Evolutionary conservation across 768 basidiomycete genomes (phyloP), one percentile per base, ranked within the genome.

Genomic region (Clavaria fumosa): DNA sequence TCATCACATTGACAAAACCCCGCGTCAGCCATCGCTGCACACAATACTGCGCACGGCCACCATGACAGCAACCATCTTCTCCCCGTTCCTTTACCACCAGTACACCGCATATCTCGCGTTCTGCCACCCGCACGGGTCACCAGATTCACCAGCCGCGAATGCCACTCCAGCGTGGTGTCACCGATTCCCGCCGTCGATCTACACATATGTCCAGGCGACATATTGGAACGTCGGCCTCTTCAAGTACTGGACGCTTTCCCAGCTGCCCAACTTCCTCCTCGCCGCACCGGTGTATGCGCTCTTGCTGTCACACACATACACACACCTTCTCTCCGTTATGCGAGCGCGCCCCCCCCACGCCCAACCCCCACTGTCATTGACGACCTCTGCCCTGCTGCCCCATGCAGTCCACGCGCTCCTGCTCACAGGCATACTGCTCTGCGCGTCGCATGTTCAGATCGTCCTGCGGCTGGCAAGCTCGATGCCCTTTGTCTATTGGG

Each of bases 171-270:
- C 36, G 3, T 97, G 91, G 91, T 96, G 93, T 55, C 37, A 53
- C 2, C 41, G 52, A 0, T 27, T 51, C 17, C 49, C 74, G 4
- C 88, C 89, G 0, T 70, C 73, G 10, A 74, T 86, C 39, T 99
- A 97, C 54, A 59, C 70, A 7, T 71, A 85, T 50, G 81, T 82
- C 2, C 93, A 99, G 53, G 58, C 58, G 4, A 63, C 67, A 37
- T 96, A 97, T 54, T 99, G 93, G 95, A 66, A 81, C 51, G 60
- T 69, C 31, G 89, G 91, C 11, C 72, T 91, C 45, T 55, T 99
- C 43, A 70, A 64, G 2, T 97, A 97, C 56, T 99, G 86, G 86
- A 78, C 78, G 0, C 43, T 60, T 17, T 58, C 68, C 21, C 91
- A 99, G 55, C 47, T 88, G 2, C 95, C 95, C 32, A 95, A 96